Evolutionary conservation across 768 basidiomycete species (phyloP).

Genomic region (Dacryopinax spathularia): DNA sequence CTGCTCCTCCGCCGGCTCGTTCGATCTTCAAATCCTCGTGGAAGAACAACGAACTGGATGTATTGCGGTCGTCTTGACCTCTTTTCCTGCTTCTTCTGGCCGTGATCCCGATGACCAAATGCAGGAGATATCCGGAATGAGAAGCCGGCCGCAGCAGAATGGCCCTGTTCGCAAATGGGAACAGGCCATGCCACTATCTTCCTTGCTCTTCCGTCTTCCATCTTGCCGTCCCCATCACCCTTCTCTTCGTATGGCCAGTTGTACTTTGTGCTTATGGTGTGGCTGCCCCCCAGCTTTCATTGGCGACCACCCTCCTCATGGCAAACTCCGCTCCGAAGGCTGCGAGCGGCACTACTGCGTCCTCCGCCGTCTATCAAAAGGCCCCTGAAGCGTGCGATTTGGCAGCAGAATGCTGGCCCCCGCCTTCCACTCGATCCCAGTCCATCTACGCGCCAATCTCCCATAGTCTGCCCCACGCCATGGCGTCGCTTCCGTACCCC

Average conservation of each 20-base stretch:
- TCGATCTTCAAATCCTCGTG: neutral
- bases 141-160: neutral
- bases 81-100: neutral
- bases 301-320: neutral
- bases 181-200: neutral
- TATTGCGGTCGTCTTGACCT: neutral
- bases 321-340: neutral
- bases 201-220: neutral
- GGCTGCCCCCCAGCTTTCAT: neutral
- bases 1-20: neutral
- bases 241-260: neutral
- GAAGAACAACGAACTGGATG: neutral
- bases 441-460: neutral
- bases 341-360: neutral
- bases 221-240: neutral
- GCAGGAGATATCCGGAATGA: neutral
- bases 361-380: slow-evolving; percentile 2
- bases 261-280: slow-evolving; percentile 1
- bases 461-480: neutral
- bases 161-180: neutral
- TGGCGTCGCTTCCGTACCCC: slow-evolving; percentile 2
- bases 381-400: neutral
- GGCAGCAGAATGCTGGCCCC: neutral
- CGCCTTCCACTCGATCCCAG: neutral
- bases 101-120: neutral